Conservation (phyloP, 768 basidiomycete genomes). For the Phylloporus rhodoxanthus region DNA sequence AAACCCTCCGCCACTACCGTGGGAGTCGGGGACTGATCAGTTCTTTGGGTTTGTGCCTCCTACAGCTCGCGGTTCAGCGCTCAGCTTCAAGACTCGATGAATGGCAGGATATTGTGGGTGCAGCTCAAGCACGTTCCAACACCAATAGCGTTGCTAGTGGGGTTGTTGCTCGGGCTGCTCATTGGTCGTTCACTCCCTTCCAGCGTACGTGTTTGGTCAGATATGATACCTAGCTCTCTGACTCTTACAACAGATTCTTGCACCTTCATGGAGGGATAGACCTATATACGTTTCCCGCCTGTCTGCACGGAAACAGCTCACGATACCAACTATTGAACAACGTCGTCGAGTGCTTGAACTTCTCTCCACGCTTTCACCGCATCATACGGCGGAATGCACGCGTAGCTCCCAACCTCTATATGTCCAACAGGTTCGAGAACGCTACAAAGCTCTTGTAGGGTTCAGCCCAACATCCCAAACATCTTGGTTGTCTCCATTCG, state of each 20-base stretch:
- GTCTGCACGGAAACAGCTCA: conserved; percentile 56
- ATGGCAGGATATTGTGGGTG: conserved; percentile 20
- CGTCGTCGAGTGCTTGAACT: conserved; percentile 82
- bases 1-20: too few relatives aligned
- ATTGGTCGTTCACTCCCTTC: conserved; percentile 45
- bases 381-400: conserved; percentile 92
- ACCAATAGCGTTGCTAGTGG: conserved; percentile 52
- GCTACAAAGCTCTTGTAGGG: conserved; percentile 81
- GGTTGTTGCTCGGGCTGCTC: conserved; percentile 55
- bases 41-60: background rate
- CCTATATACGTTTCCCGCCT: conserved; percentile 43
- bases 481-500: conserved; percentile 58
- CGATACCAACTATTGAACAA: conserved; percentile 77
- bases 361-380: conserved; percentile 79
- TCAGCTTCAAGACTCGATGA: conserved; percentile 24
- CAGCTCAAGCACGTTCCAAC: conserved; percentile 47
- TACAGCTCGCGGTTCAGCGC: background rate
- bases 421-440: conserved; percentile 73
- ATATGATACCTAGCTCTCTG: background rate
- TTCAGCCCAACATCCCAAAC: conserved; percentile 53
- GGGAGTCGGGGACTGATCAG: too few relatives aligned
- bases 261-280: conserved; percentile 50
- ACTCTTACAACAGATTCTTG: conserved; percentile 16
- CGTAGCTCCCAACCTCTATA: conserved; percentile 81
- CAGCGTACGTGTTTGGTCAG: conserved; percentile 21